Base-by-base conservation (phyloP, 371 early-diverging fungal genomes). In the Synchytrium microbalum region DNA sequence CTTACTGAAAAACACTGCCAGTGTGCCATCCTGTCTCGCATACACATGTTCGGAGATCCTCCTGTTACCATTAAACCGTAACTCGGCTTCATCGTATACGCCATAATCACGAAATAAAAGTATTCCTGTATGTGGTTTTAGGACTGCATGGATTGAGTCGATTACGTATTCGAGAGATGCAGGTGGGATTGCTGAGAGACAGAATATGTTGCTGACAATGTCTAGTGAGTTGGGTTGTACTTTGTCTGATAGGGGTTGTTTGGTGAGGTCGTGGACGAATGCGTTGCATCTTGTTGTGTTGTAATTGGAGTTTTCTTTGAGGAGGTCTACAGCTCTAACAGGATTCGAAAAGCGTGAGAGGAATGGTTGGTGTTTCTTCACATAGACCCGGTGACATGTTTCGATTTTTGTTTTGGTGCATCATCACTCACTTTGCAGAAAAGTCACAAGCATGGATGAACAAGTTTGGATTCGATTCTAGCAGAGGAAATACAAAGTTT, bases 401-500 rank as follows among this genome's bases (percentile, higher is more conserved):
- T n/a, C n/a, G n/a, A n/a, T n/a, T n/a, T n/a, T 51, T 14, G 23
- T 51, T 51, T 23, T 51, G 23, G 51, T 14, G 14, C 51, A 51
- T 14, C 29, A 14, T 61, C 29, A 25, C 59, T 58, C 14, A 57
- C 57, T 27, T 57, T 28, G 13, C 26, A 24, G 75, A 73, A 55
- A 75, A 74, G 61, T 78, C 79, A 69, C 79, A 78, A 29, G 73
- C 74, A 64, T 70, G 66, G 25, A 72, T 71, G 64, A 67, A 72
- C 2, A 76, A 59, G 13, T 71, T 69, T 29, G 33, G 38, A 59
- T 72, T 72, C 24, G 54, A 24, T 53, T 89, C 88, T 27, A 96
- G 65, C 8, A 92, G 76, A 1, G 98, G 98, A 75, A 88, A 96
- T 38, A 92, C 79, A 81, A 96, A 95, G 75, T 95, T 95, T 55